phyloP scores from a whole-genome alignment of 2,329 filamentous ascomycete species.

The Acrodontium crateriforme region DNA sequence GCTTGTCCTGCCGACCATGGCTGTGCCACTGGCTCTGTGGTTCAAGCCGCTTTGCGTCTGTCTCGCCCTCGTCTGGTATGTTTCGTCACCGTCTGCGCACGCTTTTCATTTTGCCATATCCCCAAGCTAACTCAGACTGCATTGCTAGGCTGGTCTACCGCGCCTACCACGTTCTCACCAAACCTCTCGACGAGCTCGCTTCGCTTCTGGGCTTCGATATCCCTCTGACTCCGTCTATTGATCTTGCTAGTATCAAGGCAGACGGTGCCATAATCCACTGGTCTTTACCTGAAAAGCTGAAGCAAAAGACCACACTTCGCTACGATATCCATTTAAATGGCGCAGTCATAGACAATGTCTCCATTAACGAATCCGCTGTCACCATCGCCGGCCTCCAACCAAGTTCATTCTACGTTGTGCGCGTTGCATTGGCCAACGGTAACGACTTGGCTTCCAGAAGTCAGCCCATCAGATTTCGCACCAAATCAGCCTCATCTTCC shows the following conservation, averaged over 20 bases:
- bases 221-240: conserved; percentile 76
- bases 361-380: conserved; percentile 69
- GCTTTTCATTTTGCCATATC: not conserved
- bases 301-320: conserved; percentile 58
- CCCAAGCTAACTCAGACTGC: not conserved
- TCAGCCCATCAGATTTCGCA: conserved; percentile 69
- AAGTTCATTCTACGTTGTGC: conserved; percentile 81
- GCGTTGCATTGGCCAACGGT: conserved; percentile 79
- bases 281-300: conserved; percentile 39
- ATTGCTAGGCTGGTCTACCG: conserved; percentile 50
- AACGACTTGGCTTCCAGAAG: conserved; percentile 90
- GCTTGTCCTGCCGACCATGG: conserved; percentile 2
- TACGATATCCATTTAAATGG: conserved; percentile 91
- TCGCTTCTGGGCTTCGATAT: conserved; percentile 83
- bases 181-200: conserved; percentile 81
- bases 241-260: conserved; percentile 74
- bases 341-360: conserved; percentile 64
- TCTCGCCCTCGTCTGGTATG: conserved; percentile 9
- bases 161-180: conserved; percentile 77
- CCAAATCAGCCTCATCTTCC: conserved; percentile 33
- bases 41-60: conserved; percentile 10
- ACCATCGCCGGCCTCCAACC: conserved; percentile 79
- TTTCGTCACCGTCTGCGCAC: conserved; percentile 7
- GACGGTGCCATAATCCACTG: conserved; percentile 84
- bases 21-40: conserved; percentile 8